Evolutionary conservation across 768 basidiomycete species (phyloP).

Genomic region (Podaxis rugospora): DNA sequence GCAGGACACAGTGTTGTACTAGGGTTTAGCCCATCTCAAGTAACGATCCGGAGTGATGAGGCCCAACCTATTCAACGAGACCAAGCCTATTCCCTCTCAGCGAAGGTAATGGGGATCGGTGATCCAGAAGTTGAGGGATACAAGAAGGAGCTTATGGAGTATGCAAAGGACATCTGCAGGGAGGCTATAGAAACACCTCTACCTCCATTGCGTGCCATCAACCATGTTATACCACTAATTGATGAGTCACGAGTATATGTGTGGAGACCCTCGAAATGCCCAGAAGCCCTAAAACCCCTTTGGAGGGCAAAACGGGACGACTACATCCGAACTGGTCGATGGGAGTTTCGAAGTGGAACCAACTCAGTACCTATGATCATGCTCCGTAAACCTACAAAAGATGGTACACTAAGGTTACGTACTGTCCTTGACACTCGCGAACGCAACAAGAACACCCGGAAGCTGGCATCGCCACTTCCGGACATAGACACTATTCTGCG

Average conservation of each 20-base stretch:
- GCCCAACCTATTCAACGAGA: neutral
- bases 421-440: constrained; percentile 27
- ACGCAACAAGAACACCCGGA: constrained; percentile 22
- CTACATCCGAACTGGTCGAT: constrained; percentile 20
- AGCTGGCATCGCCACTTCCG: constrained; percentile 14
- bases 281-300: constrained; percentile 24
- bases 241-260: constrained; percentile 23
- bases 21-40: constrained; percentile 21
- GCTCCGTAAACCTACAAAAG: constrained; percentile 18
- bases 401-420: constrained; percentile 12
- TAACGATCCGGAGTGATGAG: constrained; percentile 21
- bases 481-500: constrained; percentile 17
- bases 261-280: constrained; percentile 30
- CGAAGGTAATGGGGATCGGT: constrained; percentile 3
- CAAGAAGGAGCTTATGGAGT: constrained; percentile 14
- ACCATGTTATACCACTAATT: constrained; percentile 36
- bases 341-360: constrained; percentile 24
- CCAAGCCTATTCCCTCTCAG: neutral
- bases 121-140: constrained; percentile 12
- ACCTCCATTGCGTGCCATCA: constrained; percentile 34
- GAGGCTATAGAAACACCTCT: constrained; percentile 23
- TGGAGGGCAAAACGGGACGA: constrained; percentile 22
- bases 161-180: constrained; percentile 22
- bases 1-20: constrained; percentile 24
- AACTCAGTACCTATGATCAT: constrained; percentile 31